Conservation (phyloP, 148 eudicot species). For the Bassia scoparia region DNA sequence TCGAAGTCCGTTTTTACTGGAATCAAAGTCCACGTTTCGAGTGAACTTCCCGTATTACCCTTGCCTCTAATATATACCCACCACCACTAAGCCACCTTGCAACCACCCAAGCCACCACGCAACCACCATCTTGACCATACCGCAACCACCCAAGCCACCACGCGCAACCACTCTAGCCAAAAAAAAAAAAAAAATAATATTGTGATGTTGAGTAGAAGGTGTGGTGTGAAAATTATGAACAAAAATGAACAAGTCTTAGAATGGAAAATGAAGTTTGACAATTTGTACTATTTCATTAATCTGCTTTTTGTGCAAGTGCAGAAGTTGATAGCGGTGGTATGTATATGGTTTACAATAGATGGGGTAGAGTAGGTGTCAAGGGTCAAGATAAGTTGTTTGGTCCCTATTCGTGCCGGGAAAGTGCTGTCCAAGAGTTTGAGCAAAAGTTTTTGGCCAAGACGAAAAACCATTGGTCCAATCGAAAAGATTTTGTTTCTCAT, state of each 20-base stretch:
- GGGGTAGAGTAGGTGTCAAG: constrained; percentile 97
- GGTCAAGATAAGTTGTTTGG: constrained; percentile 89
- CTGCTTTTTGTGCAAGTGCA: constrained; percentile 32
- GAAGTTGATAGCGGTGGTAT: constrained; percentile 76
- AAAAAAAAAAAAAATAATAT: too few species aligned
- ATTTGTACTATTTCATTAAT: neutral
- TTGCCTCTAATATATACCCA: too few species aligned
- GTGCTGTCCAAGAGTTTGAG: constrained; percentile 69
- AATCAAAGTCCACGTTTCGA: too few species aligned
- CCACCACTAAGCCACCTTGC: too few species aligned
- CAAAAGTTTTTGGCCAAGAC: constrained; percentile 74
- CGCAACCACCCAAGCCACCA: too few species aligned
- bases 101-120: too few species aligned
- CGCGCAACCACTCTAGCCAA: too few species aligned
- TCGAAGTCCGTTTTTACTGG: too few species aligned
- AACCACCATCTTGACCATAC: too few species aligned
- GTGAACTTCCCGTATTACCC: too few species aligned
- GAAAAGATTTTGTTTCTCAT: constrained; percentile 57
- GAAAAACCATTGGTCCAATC: constrained; percentile 62
- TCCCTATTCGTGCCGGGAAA: constrained; percentile 56
- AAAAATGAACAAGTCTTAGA: neutral
- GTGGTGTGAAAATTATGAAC: too few species aligned
- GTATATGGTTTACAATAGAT: constrained; percentile 80
- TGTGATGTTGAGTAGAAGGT: too few species aligned
- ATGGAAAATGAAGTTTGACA: neutral